Evolutionary conservation across 495 filamentous ascomycete genomes (phyloP).

Genomic region (Neurospora intermedia): DNA sequence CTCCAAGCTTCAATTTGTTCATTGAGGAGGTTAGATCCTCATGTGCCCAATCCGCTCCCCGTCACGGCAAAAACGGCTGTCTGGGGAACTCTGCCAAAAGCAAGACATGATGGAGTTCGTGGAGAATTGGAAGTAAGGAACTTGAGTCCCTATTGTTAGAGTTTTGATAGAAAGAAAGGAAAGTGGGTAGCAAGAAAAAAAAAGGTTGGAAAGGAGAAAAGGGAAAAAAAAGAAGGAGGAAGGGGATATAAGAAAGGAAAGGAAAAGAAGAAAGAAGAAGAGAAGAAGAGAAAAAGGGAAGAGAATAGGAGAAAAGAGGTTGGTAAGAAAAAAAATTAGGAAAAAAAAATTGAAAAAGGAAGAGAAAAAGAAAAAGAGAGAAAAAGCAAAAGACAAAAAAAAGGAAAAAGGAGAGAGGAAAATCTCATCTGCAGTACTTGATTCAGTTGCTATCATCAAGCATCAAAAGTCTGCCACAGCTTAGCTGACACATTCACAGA

Average conservation of each 20-base stretch:
- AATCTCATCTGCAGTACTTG: neutral
- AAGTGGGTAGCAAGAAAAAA: no score
- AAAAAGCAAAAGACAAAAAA: no score
- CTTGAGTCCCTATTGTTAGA: neutral
- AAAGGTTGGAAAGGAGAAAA: no score
- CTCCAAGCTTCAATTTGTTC: neutral
- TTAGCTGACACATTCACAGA: neutral
- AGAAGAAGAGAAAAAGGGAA: no score
- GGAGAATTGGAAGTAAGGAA: neutral
- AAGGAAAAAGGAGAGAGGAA: no score
- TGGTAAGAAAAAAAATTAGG: no score
- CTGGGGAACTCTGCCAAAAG: neutral
- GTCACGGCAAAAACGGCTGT: neutral
- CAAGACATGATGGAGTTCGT: neutral
- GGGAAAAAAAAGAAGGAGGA: no score
- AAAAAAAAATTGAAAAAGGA: no score
- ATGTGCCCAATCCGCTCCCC: neutral
- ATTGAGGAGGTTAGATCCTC: neutral
- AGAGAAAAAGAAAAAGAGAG: no score
- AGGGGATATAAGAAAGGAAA: no score
- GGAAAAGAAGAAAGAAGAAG: no score
- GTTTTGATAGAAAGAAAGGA: neutral
- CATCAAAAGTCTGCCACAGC: neutral
- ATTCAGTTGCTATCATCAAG: neutral
- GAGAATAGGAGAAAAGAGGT: no score